Conservation (phyloP, 2,329 filamentous ascomycete species). For the Alternaria atra region DNA sequence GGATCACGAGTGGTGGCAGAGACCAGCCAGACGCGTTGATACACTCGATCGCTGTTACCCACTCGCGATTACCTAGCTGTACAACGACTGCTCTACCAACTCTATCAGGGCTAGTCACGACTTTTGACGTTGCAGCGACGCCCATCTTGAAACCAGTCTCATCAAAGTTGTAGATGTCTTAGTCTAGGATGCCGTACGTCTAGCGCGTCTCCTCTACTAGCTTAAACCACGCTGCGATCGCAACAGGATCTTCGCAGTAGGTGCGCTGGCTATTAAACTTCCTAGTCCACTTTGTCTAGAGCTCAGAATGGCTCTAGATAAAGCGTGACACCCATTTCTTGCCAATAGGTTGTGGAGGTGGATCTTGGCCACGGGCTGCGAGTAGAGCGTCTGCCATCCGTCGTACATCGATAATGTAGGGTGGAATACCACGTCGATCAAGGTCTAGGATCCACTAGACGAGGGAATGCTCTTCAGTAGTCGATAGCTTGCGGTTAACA, state of each 20-base stretch:
- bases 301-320: slow-evolving; percentile 15
- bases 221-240: slow-evolving; percentile 1
- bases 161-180: too few relatives aligned
- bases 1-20: slow-evolving; percentile 17
- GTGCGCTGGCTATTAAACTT: slow-evolving; percentile 13
- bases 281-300: slow-evolving; percentile 20
- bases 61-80: slow-evolving; percentile 11
- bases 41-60: slow-evolving; percentile 3
- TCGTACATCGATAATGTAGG: slow-evolving; percentile 10
- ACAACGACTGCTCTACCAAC: slow-evolving; percentile 14
- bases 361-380: slow-evolving; percentile 7
- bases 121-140: not conserved
- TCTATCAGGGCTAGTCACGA: not conserved
- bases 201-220: too few relatives aligned
- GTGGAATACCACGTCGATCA: not conserved
- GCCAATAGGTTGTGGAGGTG: slow-evolving; percentile 4
- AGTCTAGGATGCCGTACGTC: too few relatives aligned
- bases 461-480: slow-evolving; percentile 21
- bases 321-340: slow-evolving; percentile 20
- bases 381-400: slow-evolving; percentile 8
- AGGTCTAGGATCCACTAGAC: slow-evolving; percentile 19
- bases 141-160: too few relatives aligned
- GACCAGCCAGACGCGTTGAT: not conserved
- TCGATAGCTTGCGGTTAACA: too few relatives aligned
- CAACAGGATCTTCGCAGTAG: slow-evolving; percentile 7